Evolutionary conservation across 1,284 basidiomycete genomes (phyloP).

Genomic region (Hortiboletus rubellus): DNA sequence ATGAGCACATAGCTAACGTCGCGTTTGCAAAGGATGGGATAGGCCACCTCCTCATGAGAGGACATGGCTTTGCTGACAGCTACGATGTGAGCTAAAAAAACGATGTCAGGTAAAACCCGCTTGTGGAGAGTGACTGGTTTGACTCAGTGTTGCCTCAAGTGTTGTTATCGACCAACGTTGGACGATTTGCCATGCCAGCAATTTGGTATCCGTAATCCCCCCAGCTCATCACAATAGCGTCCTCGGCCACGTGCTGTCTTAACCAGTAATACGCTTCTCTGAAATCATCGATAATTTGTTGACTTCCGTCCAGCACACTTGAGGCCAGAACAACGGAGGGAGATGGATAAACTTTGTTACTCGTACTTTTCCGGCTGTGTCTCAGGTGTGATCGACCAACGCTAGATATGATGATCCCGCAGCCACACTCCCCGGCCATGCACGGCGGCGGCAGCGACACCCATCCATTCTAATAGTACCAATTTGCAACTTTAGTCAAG

Average conservation of each 20-base stretch:
- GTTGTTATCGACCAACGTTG: constrained; percentile 98
- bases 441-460: too few species aligned
- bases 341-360: constrained; percentile 70
- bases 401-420: too few species aligned
- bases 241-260: constrained; percentile 89
- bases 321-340: constrained; percentile 96
- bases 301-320: constrained; percentile 78
- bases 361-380: too few species aligned
- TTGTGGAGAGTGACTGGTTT: background rate
- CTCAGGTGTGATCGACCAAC: too few species aligned
- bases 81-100: constrained; percentile 78
- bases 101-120: constrained; percentile 7
- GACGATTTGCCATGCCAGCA: constrained; percentile 96
- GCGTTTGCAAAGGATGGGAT: constrained; percentile 95
- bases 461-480: background rate
- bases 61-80: constrained; percentile 99
- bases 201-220: constrained; percentile 99
- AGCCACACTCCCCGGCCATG: too few species aligned
- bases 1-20: constrained; percentile 98
- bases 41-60: constrained; percentile 90
- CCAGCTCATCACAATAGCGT: constrained; percentile 98
- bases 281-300: constrained; percentile 99
- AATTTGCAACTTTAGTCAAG: constrained; percentile 45
- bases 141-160: constrained; percentile 99
- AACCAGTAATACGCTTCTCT: constrained; percentile 99